Conservation (phyloP, 257 asterid species). For the Solanum arcanum region DNA sequence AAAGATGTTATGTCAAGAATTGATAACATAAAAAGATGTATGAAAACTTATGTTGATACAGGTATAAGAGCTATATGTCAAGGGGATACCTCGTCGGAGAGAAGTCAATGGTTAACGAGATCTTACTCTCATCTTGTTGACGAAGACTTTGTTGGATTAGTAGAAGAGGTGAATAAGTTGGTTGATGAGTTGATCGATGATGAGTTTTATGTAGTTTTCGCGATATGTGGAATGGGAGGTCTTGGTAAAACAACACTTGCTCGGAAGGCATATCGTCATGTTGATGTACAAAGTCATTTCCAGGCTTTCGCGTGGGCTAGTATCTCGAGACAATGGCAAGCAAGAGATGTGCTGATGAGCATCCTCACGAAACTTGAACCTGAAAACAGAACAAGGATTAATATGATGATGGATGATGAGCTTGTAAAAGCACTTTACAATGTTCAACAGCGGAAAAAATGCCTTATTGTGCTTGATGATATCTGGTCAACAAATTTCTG, state of each 20-base stretch:
- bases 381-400: constrained; percentile 17
- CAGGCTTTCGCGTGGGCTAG: constrained; percentile 43
- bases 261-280: constrained; percentile 27
- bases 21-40: constrained; percentile 25
- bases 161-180: constrained; percentile 24
- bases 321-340: constrained; percentile 44
- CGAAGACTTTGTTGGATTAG: constrained; percentile 37
- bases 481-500: constrained; percentile 37
- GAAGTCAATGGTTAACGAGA: constrained; percentile 8
- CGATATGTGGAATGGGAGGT: constrained; percentile 43
- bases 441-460: constrained; percentile 24
- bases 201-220: constrained; percentile 8
- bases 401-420: constrained; percentile 11
- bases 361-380: constrained; percentile 41
- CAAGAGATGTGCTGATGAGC: constrained; percentile 28
- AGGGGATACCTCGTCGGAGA: constrained; percentile 8
- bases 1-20: constrained; percentile 27
- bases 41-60: constrained; percentile 12
- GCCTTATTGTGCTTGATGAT: constrained; percentile 45
- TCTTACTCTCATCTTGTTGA: constrained; percentile 26
- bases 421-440: constrained; percentile 28
- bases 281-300: constrained; percentile 15
- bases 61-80: constrained; percentile 5
- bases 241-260: constrained; percentile 47
- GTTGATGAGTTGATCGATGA: constrained; percentile 10